Conservation (phyloP, 2,329 filamentous ascomycete species). For the Fusarium austroafricanum region DNA sequence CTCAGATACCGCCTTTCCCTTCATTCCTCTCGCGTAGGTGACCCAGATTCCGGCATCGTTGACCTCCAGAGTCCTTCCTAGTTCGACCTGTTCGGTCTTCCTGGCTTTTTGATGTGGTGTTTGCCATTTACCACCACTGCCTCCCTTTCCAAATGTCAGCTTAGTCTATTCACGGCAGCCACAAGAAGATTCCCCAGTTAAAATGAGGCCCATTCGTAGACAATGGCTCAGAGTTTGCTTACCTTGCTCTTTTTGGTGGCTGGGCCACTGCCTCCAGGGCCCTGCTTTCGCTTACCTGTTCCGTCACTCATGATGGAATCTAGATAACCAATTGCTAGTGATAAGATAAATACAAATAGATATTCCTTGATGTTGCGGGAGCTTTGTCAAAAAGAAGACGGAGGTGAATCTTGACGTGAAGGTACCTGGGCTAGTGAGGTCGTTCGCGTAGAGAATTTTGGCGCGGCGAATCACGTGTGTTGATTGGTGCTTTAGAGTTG, state of each 20-base stretch:
- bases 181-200: background rate
- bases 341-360: background rate
- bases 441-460: conserved; percentile 38
- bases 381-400: background rate
- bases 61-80: conserved; percentile 66
- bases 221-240: conserved; percentile 18
- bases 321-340: background rate
- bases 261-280: conserved; percentile 44
- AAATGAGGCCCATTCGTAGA: background rate
- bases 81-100: conserved; percentile 54
- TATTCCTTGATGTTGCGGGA: background rate
- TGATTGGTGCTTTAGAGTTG: background rate
- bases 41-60: conserved; percentile 83
- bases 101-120: conserved; percentile 69
- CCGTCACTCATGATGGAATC: conserved; percentile 47
- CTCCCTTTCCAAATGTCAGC: conserved; percentile 53
- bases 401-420: conserved; percentile 7
- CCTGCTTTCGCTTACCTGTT: conserved; percentile 53
- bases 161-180: conserved; percentile 1
- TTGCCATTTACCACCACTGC: conserved; percentile 69
- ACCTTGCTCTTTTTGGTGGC: conserved; percentile 58
- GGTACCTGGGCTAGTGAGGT: conserved; percentile 1
- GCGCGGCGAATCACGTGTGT: conserved; percentile 35
- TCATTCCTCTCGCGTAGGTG: conserved; percentile 78
- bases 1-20: conserved; percentile 75